A percentile compares a stretch with the other conserved stretches of the same genome.
phyloP scores from a whole-genome alignment of 1,284 basidiomycete genomes.

The Golubevia sp. region DNA sequence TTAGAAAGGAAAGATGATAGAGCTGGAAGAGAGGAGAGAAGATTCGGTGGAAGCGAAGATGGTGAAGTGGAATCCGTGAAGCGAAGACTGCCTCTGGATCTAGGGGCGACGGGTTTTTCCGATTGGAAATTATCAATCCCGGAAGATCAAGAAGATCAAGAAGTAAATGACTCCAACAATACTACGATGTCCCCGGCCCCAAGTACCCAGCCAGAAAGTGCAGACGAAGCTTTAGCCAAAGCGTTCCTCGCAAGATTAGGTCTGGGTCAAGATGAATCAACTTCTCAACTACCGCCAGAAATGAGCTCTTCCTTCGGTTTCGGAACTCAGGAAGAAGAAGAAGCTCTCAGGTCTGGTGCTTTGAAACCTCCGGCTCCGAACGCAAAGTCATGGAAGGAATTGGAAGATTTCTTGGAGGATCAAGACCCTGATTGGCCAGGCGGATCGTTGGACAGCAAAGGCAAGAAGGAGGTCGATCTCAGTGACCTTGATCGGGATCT shows the following conservation, averaged over 20 bases:
- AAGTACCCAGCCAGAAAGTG: slow-evolving; percentile 2
- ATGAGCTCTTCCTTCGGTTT: background rate
- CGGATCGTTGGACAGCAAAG: background rate
- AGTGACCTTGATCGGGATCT: background rate
- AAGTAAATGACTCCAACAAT: background rate
- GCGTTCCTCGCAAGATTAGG: slow-evolving; percentile 6
- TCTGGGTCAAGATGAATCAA: slow-evolving; percentile 1
- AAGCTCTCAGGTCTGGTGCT: background rate
- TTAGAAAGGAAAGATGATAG: slow-evolving; percentile 22
- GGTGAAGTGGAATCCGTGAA: background rate
- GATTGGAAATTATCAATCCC: background rate
- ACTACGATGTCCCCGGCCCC: background rate
- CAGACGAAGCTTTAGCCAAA: slow-evolving; percentile 8
- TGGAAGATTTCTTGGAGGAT: slow-evolving; percentile 28
- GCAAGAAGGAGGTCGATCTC: background rate
- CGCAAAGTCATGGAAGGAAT: slow-evolving; percentile 20
- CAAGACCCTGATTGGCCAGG: slow-evolving; percentile 28
- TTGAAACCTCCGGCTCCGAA: slow-evolving; percentile 13
- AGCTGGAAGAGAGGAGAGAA: slow-evolving; percentile 2
- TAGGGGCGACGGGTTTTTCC: background rate
- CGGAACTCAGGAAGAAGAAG: background rate
- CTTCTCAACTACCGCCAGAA: background rate
- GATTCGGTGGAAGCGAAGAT: slow-evolving; percentile 3
- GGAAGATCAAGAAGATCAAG: slow-evolving; percentile 1
- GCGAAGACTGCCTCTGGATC: background rate